Base-by-base conservation (phyloP, 2,329 filamentous ascomycete genomes). In the Graphiopsis chlorocephala region DNA sequence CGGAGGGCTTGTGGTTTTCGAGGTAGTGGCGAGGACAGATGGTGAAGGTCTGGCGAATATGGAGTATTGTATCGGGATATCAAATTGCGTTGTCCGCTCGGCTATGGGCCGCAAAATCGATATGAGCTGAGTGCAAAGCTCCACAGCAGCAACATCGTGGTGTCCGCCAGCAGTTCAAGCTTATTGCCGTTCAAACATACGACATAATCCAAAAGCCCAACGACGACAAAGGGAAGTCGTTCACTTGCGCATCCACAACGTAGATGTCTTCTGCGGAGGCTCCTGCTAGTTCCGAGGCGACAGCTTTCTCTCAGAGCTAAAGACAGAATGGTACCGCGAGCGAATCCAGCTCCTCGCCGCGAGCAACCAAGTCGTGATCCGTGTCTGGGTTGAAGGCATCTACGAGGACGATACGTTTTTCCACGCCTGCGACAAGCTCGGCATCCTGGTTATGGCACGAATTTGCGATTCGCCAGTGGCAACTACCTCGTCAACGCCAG, bases 401-500 rank as follows among this genome's bases (percentile, higher is more conserved):
- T 94, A 91, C 78, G 91, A 95, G 75, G 84, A 89, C 60, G 83
- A 91, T 61, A 78, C 82, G 10, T 91, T 95, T 72, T 93, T 93
- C 74, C 85, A 90, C 33, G 83, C 88, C 5, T 94, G 90, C 68
- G 91, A 95, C 70, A 88, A 92, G 73, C 77, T 91, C 2, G 92
- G 92, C 7, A 83, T 95, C 31, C 79, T 95, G 31, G 89, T 95
- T 95, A 17, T 95, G 92, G 91, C 90, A 95, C 71, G 92, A 95
- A 73, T 95, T 95, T 73, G 87, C 91, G n/a, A 80, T 95, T 95
- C 74, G 91, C 70, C 3, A 76, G 75, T 69, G 90, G 88, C 25
- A 90, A 89, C 71, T 92, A 92, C 72, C 91, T 91, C 7, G 84
- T 86, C 4, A 87, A 86, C 73, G 83, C 86, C 0, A 81, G 83